These are phyloP conservation scores for Ophiosphaerella korrae DNA, from an alignment of 2,329 filamentous ascomycete genomes.

Conservation along the genomic window DNA sequence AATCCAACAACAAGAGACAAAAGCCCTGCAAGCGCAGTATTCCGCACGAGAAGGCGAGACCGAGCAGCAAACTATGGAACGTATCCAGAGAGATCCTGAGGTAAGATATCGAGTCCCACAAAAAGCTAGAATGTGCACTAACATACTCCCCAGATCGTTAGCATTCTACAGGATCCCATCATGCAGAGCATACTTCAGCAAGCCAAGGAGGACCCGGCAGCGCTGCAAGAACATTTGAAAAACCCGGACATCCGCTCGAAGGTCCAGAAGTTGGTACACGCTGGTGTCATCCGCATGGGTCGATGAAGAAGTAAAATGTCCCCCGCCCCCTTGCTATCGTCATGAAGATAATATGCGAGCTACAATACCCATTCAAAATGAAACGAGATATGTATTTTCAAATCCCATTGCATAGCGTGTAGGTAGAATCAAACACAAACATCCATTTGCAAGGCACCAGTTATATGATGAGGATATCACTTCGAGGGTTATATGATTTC, in stretches of 20 bases:
- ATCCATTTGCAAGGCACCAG: not conserved
- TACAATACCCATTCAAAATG: not conserved
- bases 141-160: slow-evolving; percentile 68
- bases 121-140: slow-evolving; percentile 21
- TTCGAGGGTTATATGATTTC: too few species aligned
- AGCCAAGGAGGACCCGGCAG: slow-evolving; percentile 89
- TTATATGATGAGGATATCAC: too few species aligned
- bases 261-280: slow-evolving; percentile 92
- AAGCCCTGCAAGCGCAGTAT: slow-evolving; percentile 90
- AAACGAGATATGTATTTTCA: not conserved
- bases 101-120: slow-evolving; percentile 57
- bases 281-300: slow-evolving; percentile 85
- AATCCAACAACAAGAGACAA: slow-evolving; percentile 92
- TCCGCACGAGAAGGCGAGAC: slow-evolving; percentile 89
- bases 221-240: slow-evolving; percentile 95
- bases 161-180: slow-evolving; percentile 90
- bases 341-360: too few species aligned
- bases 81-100: slow-evolving; percentile 88
- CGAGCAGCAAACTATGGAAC: slow-evolving; percentile 91
- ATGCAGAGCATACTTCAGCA: slow-evolving; percentile 98
- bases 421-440: not conserved
- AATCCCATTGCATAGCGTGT: slow-evolving; percentile 6
- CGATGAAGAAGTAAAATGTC: slow-evolving; percentile 38
- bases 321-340: too few species aligned
- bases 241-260: slow-evolving; percentile 84